phyloP scores from a whole-genome alignment of 805 yeast species.

The Pichia nakasei region DNA sequence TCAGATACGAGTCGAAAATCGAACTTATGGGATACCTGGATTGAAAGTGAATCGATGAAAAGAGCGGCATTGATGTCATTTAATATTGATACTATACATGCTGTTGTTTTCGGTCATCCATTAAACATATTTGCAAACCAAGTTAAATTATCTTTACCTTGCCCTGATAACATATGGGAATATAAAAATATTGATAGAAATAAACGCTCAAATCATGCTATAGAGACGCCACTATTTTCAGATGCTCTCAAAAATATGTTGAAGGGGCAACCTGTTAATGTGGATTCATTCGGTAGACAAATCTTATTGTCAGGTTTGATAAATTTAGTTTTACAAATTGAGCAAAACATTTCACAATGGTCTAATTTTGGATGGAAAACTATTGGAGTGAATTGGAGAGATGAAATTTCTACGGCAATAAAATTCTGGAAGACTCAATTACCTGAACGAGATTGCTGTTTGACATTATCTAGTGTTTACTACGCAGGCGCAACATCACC shows the following conservation, averaged over 20 bases:
- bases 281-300: slow-evolving; percentile 50
- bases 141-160: slow-evolving; percentile 47
- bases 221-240: slow-evolving; percentile 21
- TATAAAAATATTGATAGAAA: slow-evolving; percentile 15
- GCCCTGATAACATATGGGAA: slow-evolving; percentile 48
- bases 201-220: slow-evolving; percentile 12
- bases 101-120: slow-evolving; percentile 64
- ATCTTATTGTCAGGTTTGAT: slow-evolving; percentile 54
- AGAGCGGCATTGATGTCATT: slow-evolving; percentile 70
- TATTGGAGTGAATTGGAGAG: slow-evolving; percentile 47
- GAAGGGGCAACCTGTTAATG: slow-evolving; percentile 33
- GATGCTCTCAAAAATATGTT: slow-evolving; percentile 29
- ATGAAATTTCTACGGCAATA: slow-evolving; percentile 49
- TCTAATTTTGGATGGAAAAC: slow-evolving; percentile 29
- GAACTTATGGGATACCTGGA: slow-evolving; percentile 48
- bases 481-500: slow-evolving; percentile 4
- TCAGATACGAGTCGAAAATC: slow-evolving; percentile 20
- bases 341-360: slow-evolving; percentile 46
- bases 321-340: slow-evolving; percentile 51
- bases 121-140: slow-evolving; percentile 42
- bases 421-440: slow-evolving; percentile 50
- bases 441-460: slow-evolving; percentile 13
- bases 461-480: slow-evolving; percentile 12
- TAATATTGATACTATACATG: slow-evolving; percentile 63
- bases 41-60: slow-evolving; percentile 65